Evolutionary conservation across 805 yeast genomes (phyloP).

Genomic region (Henningerozyma blattae): DNA sequence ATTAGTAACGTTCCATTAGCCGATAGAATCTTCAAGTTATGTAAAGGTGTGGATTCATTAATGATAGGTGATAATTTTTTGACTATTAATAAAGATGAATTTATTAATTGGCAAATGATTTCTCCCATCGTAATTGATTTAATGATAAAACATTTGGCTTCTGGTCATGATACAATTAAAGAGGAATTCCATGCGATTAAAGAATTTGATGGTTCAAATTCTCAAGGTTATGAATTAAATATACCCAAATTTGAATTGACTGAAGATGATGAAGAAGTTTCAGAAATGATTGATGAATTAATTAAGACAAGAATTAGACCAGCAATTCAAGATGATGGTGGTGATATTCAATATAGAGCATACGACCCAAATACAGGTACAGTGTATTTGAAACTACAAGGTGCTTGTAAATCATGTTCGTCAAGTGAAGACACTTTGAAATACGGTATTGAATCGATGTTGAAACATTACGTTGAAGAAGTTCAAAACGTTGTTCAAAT

Average conservation of each 20-base stretch:
- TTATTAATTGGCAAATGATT: constrained; percentile 59
- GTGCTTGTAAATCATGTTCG: constrained; percentile 93
- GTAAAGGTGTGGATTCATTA: constrained; percentile 47
- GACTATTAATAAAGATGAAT: constrained; percentile 58
- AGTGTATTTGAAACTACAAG: constrained; percentile 79
- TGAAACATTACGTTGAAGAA: constrained; percentile 93
- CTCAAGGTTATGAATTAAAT: constrained; percentile 25
- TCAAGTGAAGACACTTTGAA: constrained; percentile 84
- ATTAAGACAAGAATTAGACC: constrained; percentile 94
- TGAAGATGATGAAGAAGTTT: constrained; percentile 70
- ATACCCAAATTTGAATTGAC: constrained; percentile 21
- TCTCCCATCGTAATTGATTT: constrained; percentile 45
- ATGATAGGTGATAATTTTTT: constrained; percentile 67
- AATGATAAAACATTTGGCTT: constrained; percentile 18
- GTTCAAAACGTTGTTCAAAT: constrained; percentile 81
- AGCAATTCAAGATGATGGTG: constrained; percentile 97
- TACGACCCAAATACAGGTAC: constrained; percentile 79
- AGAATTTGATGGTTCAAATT: constrained; percentile 27
- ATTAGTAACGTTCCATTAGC: constrained; percentile 50
- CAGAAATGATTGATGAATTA: constrained; percentile 81
- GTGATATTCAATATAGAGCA: constrained; percentile 82
- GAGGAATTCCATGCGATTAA: constrained; percentile 19
- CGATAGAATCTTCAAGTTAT: constrained; percentile 36
- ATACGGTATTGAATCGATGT: constrained; percentile 95
- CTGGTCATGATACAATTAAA: constrained; percentile 17